Percentiles rank a stretch among this genome's conserved stretches.
phyloP scores from a whole-genome alignment of 176 grass and related monocot genomes.

The Pharus latifolius region DNA sequence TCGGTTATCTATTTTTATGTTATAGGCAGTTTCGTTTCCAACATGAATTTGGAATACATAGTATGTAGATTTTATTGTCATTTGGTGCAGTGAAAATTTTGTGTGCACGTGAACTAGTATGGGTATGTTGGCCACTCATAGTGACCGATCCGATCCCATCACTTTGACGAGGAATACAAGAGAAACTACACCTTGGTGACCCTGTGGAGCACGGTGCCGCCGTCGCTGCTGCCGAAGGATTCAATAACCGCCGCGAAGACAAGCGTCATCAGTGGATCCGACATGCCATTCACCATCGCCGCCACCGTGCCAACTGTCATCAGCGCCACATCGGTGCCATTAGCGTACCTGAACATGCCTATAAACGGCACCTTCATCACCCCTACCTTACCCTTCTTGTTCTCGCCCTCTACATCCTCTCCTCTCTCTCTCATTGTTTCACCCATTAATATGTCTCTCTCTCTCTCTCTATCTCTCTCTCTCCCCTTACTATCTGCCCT shows the following conservation, averaged over 20 bases:
- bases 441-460: not conserved
- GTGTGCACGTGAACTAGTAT: too few relatives aligned
- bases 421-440: not conserved
- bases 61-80: too few relatives aligned
- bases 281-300: slow-evolving; percentile 46
- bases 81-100: too few relatives aligned
- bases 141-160: too few relatives aligned
- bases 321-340: slow-evolving; percentile 18
- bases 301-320: slow-evolving; percentile 36
- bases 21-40: too few relatives aligned
- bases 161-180: too few relatives aligned
- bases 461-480: not conserved
- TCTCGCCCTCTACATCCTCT: not conserved
- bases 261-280: slow-evolving; percentile 47
- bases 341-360: slow-evolving; percentile 42
- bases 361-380: slow-evolving; percentile 18
- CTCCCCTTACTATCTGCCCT: not conserved
- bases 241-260: slow-evolving; percentile 39
- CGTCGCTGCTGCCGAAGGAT: slow-evolving; percentile 29
- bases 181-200: slow-evolving; percentile 71
- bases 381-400: not conserved
- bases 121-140: too few relatives aligned
- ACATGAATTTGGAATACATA: too few relatives aligned
- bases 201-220: slow-evolving; percentile 19
- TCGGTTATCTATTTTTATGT: too few relatives aligned